Evolutionary conservation across 129 eudicot genomes (phyloP).

Genomic region (Saposhnikovia divaricata): DNA sequence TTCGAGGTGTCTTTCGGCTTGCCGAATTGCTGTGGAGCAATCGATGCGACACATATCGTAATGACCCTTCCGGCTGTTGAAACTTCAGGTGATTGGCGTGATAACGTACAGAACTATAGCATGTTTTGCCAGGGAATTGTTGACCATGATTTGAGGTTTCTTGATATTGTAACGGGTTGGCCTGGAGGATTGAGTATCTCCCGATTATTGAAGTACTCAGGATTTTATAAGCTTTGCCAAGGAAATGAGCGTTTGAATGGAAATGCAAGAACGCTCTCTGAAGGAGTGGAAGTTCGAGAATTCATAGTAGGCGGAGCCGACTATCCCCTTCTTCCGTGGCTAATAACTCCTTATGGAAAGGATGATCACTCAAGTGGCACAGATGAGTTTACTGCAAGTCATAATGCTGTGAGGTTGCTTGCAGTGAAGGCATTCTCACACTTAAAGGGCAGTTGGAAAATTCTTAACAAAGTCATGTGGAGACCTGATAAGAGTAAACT

Average conservation of each 20-base stretch:
- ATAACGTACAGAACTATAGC: slow-evolving; percentile 68
- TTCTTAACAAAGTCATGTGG: slow-evolving; percentile 97
- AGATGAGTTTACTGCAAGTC: slow-evolving; percentile 38
- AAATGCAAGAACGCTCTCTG: slow-evolving; percentile 17
- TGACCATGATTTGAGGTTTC: slow-evolving; percentile 68
- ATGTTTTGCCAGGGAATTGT: slow-evolving; percentile 89
- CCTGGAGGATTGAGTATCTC: slow-evolving; percentile 86
- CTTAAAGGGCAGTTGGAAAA: slow-evolving; percentile 94
- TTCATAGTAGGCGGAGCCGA: slow-evolving; percentile 61
- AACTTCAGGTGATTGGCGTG: slow-evolving; percentile 96
- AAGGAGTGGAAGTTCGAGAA: slow-evolving; percentile 47
- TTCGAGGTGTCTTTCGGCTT: slow-evolving; percentile 51
- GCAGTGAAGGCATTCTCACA: slow-evolving; percentile 66
- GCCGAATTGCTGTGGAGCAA: slow-evolving; percentile 89
- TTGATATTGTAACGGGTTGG: slow-evolving; percentile 93
- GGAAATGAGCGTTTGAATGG: slow-evolving; percentile 63
- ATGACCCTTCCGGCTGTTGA: slow-evolving; percentile 97
- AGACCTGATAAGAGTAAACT: slow-evolving; percentile 89
- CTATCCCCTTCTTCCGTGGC: slow-evolving; percentile 97
- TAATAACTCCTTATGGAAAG: slow-evolving; percentile 54
- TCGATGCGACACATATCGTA: slow-evolving; percentile 75
- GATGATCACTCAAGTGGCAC: slow-evolving; percentile 19
- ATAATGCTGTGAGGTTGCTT: slow-evolving; percentile 58
- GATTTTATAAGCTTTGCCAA: slow-evolving; percentile 75
- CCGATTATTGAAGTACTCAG: slow-evolving; percentile 56